Base-by-base conservation (phyloP, 345 rosid species). In the Odontarrhena argentea region DNA sequence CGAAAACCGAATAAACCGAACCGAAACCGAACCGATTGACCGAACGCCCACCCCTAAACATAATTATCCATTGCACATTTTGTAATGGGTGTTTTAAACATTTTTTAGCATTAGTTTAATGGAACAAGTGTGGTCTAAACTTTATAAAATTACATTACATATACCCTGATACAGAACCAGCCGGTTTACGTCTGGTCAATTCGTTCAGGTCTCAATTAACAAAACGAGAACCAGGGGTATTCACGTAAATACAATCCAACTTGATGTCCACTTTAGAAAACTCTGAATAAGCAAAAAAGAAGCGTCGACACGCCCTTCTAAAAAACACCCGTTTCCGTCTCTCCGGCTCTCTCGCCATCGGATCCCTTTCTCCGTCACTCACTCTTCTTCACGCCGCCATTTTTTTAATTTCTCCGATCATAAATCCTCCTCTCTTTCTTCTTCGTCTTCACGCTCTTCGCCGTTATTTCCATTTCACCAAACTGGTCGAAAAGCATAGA, bases 301-400 rank as follows among this genome's bases (percentile, higher is more conserved):
- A 32, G 36, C 62, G 60, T 37, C 55, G 47, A 41, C 28, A 43
- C 54, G 55, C 55, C 55, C 40, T 41, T 60, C 4, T 14, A 43
- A 65, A 65, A 65, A 18, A 50, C 48, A 58, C 45, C 65, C 65
- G 54, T 57, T 65, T 64, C 60, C 10, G 32, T 37, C 36, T 50
- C 73, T 46, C 73, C 77, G 68, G 51, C 50, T 52, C 51, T 40
- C 41, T 67, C 68, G 68, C 51, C 77, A 74, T 60, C 73, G 71
- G 76, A 60, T 74, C 64, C 58, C 57, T 67, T 67, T 67, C 69
- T 74, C 77, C 73, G 77, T 45, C 54, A 54, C 55, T 61, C 15
- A 61, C 73, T 45, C 73, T 67, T 1, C 59, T 60, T 35, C 15
- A 8, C 68, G 73, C 77, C 73, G 77, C 68, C 69, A 41, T 37